Base-by-base conservation (phyloP, 192 early-diverging fungal genomes). In the Backusella mclennaniae region DNA sequence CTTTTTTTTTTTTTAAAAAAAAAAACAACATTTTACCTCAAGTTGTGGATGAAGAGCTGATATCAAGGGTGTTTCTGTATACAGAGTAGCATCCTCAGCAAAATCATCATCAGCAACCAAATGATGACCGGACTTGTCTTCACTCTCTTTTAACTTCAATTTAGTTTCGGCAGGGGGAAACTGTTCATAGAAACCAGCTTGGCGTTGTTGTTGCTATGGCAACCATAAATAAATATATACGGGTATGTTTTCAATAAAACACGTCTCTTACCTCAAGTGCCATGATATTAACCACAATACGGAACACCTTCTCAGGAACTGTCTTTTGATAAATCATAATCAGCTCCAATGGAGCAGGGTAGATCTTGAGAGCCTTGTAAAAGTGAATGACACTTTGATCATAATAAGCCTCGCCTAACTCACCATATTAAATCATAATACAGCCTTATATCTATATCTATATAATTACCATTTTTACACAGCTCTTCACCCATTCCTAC, bases 271-370 rank as follows among this genome's bases (percentile, higher is more conserved):
- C 89, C 79, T 99, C 96, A 74, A 92, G 84, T 73, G 94, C 91
- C 90, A 97, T 92, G 88, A 96, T 92, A 53, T 91, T 90, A 89
- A 98, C 93, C 49, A 99, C 92, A 68, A 96, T 81, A 68, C 92
- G 90, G 76, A 98, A 93, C 8, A 99, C 94, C 35, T 88, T 84
- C 52, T 93, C 90, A 6, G 96, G 96, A 66, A 97, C 86, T 19
- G 95, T 94, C 86, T 96, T 96, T 81, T 97, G 95, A 81, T 98
- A 96, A 46, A 97, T 93, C 92, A 95, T 95, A 31, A 99, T 88
- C 41, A 99, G 85, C 82, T 98, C 95, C 67, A 95, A 86, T 15
- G 98, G 98, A 70, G 95, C 93, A 59, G 95, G 94, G 86, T 98
- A 98, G 26, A 98, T 94, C 84, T 95, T 95, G 69, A 98, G 85